Evolutionary conservation across 352 stramenopile species (phyloP).

Genomic region (Phytophthora boehmeriae): DNA sequence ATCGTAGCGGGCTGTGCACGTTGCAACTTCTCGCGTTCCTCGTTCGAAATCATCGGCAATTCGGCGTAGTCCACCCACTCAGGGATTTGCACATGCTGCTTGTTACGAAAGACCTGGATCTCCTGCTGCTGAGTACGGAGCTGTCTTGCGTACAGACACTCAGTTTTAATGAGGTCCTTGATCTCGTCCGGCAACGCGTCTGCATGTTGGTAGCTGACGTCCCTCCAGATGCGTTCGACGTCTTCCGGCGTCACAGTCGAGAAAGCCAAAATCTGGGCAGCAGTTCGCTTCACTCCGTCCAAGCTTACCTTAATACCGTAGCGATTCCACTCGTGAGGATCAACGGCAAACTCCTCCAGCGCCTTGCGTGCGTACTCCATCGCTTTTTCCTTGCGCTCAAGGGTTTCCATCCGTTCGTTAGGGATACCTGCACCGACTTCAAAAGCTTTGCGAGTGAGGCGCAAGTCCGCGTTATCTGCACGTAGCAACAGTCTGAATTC

Average conservation of each 20-base stretch:
- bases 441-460: slow-evolving; percentile 94
- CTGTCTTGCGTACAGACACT: slow-evolving; percentile 95
- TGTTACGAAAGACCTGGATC: slow-evolving; percentile 95
- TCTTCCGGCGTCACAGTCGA: slow-evolving; percentile 57
- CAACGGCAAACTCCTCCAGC: slow-evolving; percentile 63
- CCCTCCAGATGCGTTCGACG: slow-evolving; percentile 66
- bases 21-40: slow-evolving; percentile 95
- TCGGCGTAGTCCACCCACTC: slow-evolving; percentile 91
- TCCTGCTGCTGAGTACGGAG: slow-evolving; percentile 94
- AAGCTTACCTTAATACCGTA: slow-evolving; percentile 81
- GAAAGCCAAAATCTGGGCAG: slow-evolving; percentile 76
- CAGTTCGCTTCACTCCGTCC: slow-evolving; percentile 83
- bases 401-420: slow-evolving; percentile 71
- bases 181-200: slow-evolving; percentile 52
- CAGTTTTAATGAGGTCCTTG: slow-evolving; percentile 73
- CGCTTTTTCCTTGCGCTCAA: slow-evolving; percentile 86
- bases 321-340: slow-evolving; percentile 83
- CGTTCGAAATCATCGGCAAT: slow-evolving; percentile 96
- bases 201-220: slow-evolving; percentile 50
- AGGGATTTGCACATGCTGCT: slow-evolving; percentile 94
- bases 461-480: slow-evolving; percentile 97
- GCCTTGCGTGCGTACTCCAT: slow-evolving; percentile 58
- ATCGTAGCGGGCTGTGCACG: slow-evolving; percentile 91
- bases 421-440: slow-evolving; percentile 79
- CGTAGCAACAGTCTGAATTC: slow-evolving; percentile 90